phyloP scores from a whole-genome alignment of 768 basidiomycete genomes.

The Rhizopogon vulgaris region DNA sequence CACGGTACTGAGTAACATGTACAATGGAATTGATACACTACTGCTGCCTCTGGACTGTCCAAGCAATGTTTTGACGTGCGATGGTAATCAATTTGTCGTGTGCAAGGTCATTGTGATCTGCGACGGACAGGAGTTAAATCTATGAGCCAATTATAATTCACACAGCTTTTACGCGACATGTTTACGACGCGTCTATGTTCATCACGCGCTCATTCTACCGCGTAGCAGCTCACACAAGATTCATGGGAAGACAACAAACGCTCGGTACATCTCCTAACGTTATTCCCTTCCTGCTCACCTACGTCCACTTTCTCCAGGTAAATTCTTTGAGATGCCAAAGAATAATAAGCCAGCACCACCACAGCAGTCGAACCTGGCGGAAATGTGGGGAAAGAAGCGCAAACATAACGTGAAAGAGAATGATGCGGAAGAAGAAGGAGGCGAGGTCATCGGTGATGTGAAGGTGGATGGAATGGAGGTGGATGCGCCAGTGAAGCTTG shows the following conservation, averaged over 20 bases:
- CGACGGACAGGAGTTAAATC: not conserved
- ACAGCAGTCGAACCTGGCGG: slow-evolving; percentile 73
- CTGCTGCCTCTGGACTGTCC: too few relatives aligned
- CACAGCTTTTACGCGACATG: slow-evolving; percentile 3
- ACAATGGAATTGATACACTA: too few relatives aligned
- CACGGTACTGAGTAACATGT: too few relatives aligned
- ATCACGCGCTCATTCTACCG: slow-evolving; percentile 16
- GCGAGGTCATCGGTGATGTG: slow-evolving; percentile 7
- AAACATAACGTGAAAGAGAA: slow-evolving; percentile 20
- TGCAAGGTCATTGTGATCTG: too few relatives aligned
- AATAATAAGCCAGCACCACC: slow-evolving; percentile 58
- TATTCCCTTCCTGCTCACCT: not conserved
- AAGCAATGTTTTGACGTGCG: too few relatives aligned
- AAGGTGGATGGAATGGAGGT: not conserved
- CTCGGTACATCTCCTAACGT: slow-evolving; percentile 38
- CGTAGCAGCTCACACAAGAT: slow-evolving; percentile 4
- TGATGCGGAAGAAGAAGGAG: slow-evolving; percentile 17
- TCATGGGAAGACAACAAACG: slow-evolving; percentile 72
- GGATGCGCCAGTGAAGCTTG: not conserved
- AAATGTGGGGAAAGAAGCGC: slow-evolving; percentile 63
- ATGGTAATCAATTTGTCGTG: too few relatives aligned
- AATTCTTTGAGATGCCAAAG: slow-evolving; percentile 72
- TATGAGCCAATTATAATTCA: not conserved
- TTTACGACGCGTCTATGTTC: slow-evolving; percentile 13
- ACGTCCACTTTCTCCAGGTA: slow-evolving; percentile 37